phyloP scores from a whole-genome alignment of 176 grass and related monocot genomes.

The Rhynchospora pubera region DNA sequence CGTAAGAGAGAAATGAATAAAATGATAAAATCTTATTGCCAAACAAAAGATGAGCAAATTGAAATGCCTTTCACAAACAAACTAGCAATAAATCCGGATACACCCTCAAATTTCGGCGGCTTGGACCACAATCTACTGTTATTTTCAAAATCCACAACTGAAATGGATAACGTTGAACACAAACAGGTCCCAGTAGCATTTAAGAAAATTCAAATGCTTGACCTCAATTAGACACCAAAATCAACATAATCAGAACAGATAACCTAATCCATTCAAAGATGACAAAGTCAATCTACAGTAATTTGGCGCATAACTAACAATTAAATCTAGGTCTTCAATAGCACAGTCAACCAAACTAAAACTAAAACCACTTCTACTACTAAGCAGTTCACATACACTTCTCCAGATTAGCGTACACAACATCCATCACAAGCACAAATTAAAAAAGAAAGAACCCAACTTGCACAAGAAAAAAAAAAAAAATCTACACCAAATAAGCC shows the following conservation, averaged over 20 bases:
- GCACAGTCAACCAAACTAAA: constrained; percentile 27
- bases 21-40: too few species aligned
- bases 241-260: background rate
- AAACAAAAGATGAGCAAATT: too few species aligned
- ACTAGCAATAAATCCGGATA: too few species aligned
- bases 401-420: constrained; percentile 34
- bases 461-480: constrained; percentile 16
- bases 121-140: too few species aligned
- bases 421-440: constrained; percentile 22
- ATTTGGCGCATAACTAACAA: background rate
- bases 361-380: background rate
- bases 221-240: background rate
- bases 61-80: too few species aligned
- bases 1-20: too few species aligned
- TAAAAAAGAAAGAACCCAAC: constrained; percentile 11
- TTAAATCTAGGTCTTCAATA: constrained; percentile 22
- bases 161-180: too few species aligned
- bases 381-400: constrained; percentile 13
- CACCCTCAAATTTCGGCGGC: too few species aligned
- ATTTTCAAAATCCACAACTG: too few species aligned
- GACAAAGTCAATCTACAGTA: constrained; percentile 1
- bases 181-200: too few species aligned
- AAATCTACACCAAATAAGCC: constrained; percentile 11
- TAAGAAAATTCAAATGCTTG: background rate
- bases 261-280: background rate